phyloP scores from a whole-genome alignment of 805 yeast genomes.

The Debaryomyces hansenii region DNA sequence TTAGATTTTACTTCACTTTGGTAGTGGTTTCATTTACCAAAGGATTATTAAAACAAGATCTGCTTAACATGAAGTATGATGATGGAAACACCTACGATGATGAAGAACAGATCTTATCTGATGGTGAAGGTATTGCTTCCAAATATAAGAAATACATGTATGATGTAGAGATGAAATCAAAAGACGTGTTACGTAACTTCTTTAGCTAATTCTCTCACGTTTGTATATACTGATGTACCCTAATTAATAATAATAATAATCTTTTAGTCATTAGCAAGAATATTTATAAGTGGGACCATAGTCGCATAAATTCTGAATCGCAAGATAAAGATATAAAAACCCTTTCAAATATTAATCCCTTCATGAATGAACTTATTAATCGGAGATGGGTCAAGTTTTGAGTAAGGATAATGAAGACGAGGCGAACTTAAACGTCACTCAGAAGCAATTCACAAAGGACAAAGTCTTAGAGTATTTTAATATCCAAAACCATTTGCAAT shows the following conservation, averaged over 20 bases:
- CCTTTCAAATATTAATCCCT: too few relatives aligned
- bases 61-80: conserved; percentile 21
- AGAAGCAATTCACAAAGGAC: conserved; percentile 18
- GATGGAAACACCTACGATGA: conserved; percentile 15
- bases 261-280: too few relatives aligned
- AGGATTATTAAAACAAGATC: conserved; percentile 46
- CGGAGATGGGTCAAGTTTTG: conserved; percentile 19
- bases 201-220: conserved; percentile 11
- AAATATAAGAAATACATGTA: conserved; percentile 20
- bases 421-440: not conserved
- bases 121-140: conserved; percentile 18
- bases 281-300: too few relatives aligned
- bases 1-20: conserved; percentile 61
- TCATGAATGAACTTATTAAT: not conserved
- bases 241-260: not conserved
- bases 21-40: conserved; percentile 60
- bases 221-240: not conserved
- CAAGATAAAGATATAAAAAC: too few relatives aligned
- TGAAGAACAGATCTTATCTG: conserved; percentile 26
- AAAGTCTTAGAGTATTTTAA: conserved; percentile 21
- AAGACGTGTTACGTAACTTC: conserved; percentile 23
- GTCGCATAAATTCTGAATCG: too few relatives aligned
- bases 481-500: conserved; percentile 12
- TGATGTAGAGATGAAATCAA: conserved; percentile 33
- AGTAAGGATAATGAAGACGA: conserved; percentile 5